Conservation (phyloP, 1,284 basidiomycete species). For the Ganoderma lucidum region DNA sequence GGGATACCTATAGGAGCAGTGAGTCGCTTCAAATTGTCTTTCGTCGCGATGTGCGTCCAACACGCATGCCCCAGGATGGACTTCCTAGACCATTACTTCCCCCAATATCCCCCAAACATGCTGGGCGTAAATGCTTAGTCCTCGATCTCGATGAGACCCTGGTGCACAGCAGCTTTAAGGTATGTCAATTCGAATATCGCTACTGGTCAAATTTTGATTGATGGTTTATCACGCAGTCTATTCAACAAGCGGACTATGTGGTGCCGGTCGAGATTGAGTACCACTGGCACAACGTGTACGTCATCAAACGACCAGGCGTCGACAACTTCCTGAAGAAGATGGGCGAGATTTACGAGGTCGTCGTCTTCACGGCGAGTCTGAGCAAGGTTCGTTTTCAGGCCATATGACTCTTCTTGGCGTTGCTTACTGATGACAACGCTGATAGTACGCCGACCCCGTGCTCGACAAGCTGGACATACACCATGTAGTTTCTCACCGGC, state of each 20-base stretch:
- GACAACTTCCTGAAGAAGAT: slow-evolving; percentile 96
- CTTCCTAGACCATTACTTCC: slow-evolving; percentile 89
- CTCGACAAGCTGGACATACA: slow-evolving; percentile 96
- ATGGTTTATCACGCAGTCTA: slow-evolving; percentile 64
- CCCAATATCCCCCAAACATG: slow-evolving; percentile 75
- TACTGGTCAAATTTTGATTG: slow-evolving; percentile 11
- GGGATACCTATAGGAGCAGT: slow-evolving; percentile 84
- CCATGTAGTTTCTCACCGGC: slow-evolving; percentile 91
- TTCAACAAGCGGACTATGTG: slow-evolving; percentile 96
- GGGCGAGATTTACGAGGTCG: slow-evolving; percentile 98
- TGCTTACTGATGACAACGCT: neutral
- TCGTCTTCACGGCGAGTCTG: slow-evolving; percentile 96
- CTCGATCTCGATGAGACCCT: slow-evolving; percentile 97
- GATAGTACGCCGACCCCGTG: slow-evolving; percentile 96
- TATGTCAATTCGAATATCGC: slow-evolving; percentile 40
- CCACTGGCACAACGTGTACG: slow-evolving; percentile 97
- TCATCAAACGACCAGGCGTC: slow-evolving; percentile 98
- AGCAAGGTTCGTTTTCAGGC: slow-evolving; percentile 75
- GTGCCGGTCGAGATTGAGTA: slow-evolving; percentile 99
- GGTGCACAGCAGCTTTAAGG: slow-evolving; percentile 94
- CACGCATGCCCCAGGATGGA: slow-evolving; percentile 69
- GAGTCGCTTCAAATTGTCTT: slow-evolving; percentile 40
- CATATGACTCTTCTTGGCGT: neutral
- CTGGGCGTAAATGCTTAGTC: slow-evolving; percentile 91
- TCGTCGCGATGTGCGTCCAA: slow-evolving; percentile 11